Base-by-base conservation (phyloP, 495 filamentous ascomycete species). In the Penicillium parvum region DNA sequence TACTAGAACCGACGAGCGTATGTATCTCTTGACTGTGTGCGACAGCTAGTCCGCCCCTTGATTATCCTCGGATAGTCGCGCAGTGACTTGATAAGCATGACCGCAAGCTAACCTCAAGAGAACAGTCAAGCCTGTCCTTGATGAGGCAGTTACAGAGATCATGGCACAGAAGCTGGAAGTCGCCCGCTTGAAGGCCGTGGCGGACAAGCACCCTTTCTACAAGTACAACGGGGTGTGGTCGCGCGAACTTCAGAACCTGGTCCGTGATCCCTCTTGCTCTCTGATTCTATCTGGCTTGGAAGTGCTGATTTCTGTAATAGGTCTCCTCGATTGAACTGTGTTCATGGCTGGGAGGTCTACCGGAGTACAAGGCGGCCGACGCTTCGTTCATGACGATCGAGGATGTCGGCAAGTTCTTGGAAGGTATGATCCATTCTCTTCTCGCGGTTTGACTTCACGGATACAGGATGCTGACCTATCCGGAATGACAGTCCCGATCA, bases 211-310 rank as follows among this genome's bases (percentile, higher is more conserved):
- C 55, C 90, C 92, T 0, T 98, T 96, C 68, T 97, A 96, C 81
- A 96, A 95, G 55, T 90, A 90, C 65, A 97, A 96, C 58, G 67
- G 71, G 14, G 69, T 86, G 59, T 98, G 94, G 94, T 75, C 78
- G 5, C 79, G 87, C 20, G 80, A 86, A 49, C 66, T 96, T 17
- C 92, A 97, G 67, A 89, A 92, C 62, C 76, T 84, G 30, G 84
- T 84, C 52, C 19, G 68, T 39, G 23, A 7, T 14, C 1, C 3
- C 11, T 4, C 20, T 5, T 3, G 4, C 7, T 45, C 5, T 36
- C 5, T 12, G 16, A 21, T 19, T 3, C 16, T 22, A 20, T 18
- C 30, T 38, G 39, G n/a, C 15, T 27, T 19, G 20, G 12, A 32
- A n/a, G n/a, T 57, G 14, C 37, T 56, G 26, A 41, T 39, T 1